Base-by-base conservation (phyloP, 2,329 filamentous ascomycete genomes). In the Colletotrichum lupini region DNA sequence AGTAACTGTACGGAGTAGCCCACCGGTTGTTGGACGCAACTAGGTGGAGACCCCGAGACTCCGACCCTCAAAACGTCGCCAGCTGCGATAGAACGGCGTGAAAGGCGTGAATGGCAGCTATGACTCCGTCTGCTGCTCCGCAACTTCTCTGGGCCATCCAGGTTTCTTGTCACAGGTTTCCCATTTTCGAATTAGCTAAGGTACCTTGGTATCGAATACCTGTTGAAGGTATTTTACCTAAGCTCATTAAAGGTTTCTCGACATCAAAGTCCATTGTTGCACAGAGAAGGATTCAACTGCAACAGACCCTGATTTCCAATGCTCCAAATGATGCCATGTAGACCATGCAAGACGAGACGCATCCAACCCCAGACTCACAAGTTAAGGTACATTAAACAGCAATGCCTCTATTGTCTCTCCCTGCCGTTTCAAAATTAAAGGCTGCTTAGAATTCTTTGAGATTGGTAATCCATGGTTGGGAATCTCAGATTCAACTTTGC, bases 81-180 rank as follows among this genome's bases (percentile, higher is more conserved):
- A 30, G 32, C 53, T 37, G 35, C 30, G 53, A 71, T 57, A 42
- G 61, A 16, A 62, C 32, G 35, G 57, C 64, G 37, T 72, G 64
- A 56, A 72, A 68, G 68, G 68, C 68, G 68, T 52, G 30, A 58
- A 68, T 68, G 68, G 57, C 68, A 68, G 57, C 58, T 57, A 30
- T 28, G 49, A n/a, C 57, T 52, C 58, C 58, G 22, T 58, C 37
- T 24, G 19, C 24, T 35, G 22, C 58, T 55, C 58, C 65, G 32
- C 26, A 71, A 46, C 22, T 57, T 32, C n/a, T 26, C 35, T n/a
- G 53, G 26, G 30, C 49, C 62, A 63, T 53, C 60, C 49, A 46
- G 60, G 46, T 63, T 42, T 32, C 28, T 53, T 16, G 37, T 49
- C 37, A 4, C 58, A 19, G 37, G 9, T 28, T 42, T 19, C 6